Evolutionary conservation across 2,329 filamentous ascomycete species (phyloP).

Genomic region (Penicillium italicum): DNA sequence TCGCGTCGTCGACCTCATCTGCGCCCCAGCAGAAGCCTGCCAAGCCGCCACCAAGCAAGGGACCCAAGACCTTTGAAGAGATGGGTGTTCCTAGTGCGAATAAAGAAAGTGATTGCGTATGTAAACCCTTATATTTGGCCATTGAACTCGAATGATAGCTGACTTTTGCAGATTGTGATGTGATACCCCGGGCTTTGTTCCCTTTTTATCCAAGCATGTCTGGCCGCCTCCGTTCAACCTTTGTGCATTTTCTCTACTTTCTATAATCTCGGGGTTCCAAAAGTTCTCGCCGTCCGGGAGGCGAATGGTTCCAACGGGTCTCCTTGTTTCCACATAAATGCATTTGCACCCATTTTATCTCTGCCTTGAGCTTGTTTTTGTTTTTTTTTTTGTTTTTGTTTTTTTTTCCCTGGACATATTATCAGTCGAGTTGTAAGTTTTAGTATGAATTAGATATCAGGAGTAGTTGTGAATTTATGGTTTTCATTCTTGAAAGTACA

Average conservation of each 20-base stretch:
- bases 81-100: conserved; percentile 91
- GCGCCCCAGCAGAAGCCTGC: conserved; percentile 40
- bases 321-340: conserved; percentile 15
- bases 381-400: no score
- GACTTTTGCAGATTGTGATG: conserved; percentile 38
- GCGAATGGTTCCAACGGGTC: conserved; percentile 9
- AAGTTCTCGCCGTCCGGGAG: conserved; percentile 15
- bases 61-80: conserved; percentile 93
- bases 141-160: conserved; percentile 2
- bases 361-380: conserved; percentile 10
- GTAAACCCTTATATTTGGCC: conserved; percentile 29
- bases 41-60: conserved; percentile 58
- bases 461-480: conserved; percentile 13
- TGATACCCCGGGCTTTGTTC: conserved; percentile 33
- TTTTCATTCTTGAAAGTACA: neutral
- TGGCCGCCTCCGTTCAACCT: conserved; percentile 6
- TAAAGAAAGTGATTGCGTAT: conserved; percentile 86
- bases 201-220: conserved; percentile 13
- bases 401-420: conserved; percentile 20
- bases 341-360: conserved; percentile 21
- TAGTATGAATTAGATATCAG: conserved; percentile 13
- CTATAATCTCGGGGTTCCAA: conserved; percentile 14
- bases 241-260: conserved; percentile 12
- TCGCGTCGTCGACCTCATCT: conserved; percentile 22
- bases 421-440: conserved; percentile 9